Conservation (phyloP, 345 rosid species). For the Eucalyptus curtisii region DNA sequence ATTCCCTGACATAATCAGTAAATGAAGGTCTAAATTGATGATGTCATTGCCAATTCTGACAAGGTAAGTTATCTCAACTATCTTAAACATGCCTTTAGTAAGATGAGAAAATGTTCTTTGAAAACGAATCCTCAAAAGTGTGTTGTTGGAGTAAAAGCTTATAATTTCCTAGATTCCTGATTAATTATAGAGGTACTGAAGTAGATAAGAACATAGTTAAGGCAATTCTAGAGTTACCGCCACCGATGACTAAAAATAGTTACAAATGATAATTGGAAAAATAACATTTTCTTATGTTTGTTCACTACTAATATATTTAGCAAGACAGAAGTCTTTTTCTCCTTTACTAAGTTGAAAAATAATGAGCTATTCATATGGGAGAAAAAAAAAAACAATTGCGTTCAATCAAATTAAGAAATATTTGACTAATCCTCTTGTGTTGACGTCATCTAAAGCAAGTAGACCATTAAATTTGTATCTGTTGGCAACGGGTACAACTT, state of each 20-base stretch:
- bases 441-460: not conserved
- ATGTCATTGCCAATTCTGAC: not conserved
- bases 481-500: not conserved
- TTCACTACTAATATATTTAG: not conserved
- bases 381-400: not conserved
- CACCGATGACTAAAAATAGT: not conserved
- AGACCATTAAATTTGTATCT: not conserved
- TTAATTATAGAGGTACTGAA: not conserved
- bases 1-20: not conserved
- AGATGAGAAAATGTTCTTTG: not conserved
- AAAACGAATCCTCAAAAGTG: not conserved
- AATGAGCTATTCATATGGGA: not conserved
- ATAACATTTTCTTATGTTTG: not conserved
- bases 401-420: not conserved
- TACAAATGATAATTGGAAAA: not conserved
- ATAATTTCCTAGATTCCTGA: not conserved
- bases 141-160: not conserved
- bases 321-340: not conserved
- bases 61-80: not conserved
- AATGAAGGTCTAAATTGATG: not conserved
- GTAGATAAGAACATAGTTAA: not conserved
- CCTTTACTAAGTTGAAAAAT: not conserved
- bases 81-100: not conserved
- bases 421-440: not conserved
- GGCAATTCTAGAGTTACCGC: not conserved